Conservation (phyloP, 352 stramenopile species). For the Globisporangium nunn region DNA sequence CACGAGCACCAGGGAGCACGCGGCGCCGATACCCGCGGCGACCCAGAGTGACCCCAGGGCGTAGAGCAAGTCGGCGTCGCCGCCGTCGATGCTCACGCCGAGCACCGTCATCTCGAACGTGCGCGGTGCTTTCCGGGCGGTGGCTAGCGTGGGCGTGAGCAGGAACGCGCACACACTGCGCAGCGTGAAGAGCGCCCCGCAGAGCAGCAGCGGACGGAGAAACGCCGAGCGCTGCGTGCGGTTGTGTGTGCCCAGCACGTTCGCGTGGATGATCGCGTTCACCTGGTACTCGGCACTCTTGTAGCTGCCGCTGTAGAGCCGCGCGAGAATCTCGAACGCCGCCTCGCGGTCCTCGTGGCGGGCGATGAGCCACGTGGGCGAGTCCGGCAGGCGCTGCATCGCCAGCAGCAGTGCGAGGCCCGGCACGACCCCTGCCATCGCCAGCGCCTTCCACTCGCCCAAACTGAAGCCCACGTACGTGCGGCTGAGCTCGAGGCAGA, state of each 20-base stretch:
- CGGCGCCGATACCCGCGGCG: conserved; percentile 35
- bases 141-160: conserved; percentile 45
- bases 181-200: conserved; percentile 37
- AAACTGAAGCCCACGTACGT: conserved; percentile 72
- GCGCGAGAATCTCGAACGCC: conserved; percentile 52
- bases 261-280: conserved; percentile 71
- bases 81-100: conserved; percentile 45
- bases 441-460: conserved; percentile 73
- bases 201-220: conserved; percentile 60
- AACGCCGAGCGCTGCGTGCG: conserved; percentile 54
- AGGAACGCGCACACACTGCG: conserved; percentile 39
- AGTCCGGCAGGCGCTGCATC: conserved; percentile 65
- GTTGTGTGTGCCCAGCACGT: conserved; percentile 46
- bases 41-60: conserved; percentile 34
- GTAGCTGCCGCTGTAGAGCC: conserved; percentile 45
- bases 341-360: conserved; percentile 62
- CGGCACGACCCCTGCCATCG: conserved; percentile 40
- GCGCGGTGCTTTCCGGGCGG: conserved; percentile 17
- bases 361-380: conserved; percentile 70
- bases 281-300: conserved; percentile 53
- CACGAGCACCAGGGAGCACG: conserved; percentile 57
- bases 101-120: conserved; percentile 57
- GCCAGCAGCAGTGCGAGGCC: conserved; percentile 47
- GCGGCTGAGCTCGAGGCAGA: conserved; percentile 60
- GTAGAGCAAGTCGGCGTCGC: conserved; percentile 39